Percentiles rank a stretch among this genome's conserved stretches.
phyloP scores from a whole-genome alignment of 2,329 filamentous ascomycete genomes.

The Beauveria scarabaeidicola region DNA sequence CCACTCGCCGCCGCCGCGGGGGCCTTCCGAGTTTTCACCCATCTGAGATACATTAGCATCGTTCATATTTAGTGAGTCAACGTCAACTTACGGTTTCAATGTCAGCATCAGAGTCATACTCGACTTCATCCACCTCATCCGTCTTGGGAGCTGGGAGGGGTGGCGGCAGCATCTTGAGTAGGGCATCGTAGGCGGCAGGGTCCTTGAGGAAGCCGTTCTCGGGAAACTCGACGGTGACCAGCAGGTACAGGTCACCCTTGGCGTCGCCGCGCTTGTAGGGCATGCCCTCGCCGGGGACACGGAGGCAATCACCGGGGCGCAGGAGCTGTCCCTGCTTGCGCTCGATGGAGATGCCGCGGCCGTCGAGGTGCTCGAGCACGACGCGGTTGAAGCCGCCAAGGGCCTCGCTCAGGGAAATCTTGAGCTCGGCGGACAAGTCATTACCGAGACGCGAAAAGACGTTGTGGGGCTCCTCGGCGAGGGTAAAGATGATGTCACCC shows the following conservation, averaged over 20 bases:
- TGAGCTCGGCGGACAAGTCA: slow-evolving; percentile 74
- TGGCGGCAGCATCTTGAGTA: slow-evolving; percentile 69
- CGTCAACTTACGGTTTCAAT: slow-evolving; percentile 59
- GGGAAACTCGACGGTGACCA: slow-evolving; percentile 82
- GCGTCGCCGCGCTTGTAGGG: slow-evolving; percentile 76
- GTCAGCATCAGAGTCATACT: slow-evolving; percentile 74
- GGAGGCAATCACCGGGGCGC: slow-evolving; percentile 75
- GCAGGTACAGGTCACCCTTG: slow-evolving; percentile 80
- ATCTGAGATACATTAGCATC: slow-evolving; percentile 38
- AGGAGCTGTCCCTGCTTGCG: slow-evolving; percentile 77
- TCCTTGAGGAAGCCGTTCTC: slow-evolving; percentile 74
- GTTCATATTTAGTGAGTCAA: neutral
- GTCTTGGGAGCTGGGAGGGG: slow-evolving; percentile 53
- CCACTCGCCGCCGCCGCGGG: slow-evolving; percentile 56
- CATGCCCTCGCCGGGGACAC: slow-evolving; percentile 88
- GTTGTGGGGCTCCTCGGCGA: slow-evolving; percentile 74
- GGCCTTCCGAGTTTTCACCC: slow-evolving; percentile 62
- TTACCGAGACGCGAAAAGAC: slow-evolving; percentile 74
- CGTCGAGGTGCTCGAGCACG: slow-evolving; percentile 87
- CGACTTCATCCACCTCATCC: slow-evolving; percentile 77
- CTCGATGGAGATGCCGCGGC: slow-evolving; percentile 74
- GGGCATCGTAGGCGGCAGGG: slow-evolving; percentile 58
- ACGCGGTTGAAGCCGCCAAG: slow-evolving; percentile 84
- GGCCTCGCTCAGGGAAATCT: slow-evolving; percentile 74
- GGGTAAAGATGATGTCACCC: slow-evolving; percentile 85